A percentile compares a stretch with the other conserved stretches of the same genome.
phyloP scores from a whole-genome alignment of 2,329 filamentous ascomycete species.

The Xylariales sp. region DNA sequence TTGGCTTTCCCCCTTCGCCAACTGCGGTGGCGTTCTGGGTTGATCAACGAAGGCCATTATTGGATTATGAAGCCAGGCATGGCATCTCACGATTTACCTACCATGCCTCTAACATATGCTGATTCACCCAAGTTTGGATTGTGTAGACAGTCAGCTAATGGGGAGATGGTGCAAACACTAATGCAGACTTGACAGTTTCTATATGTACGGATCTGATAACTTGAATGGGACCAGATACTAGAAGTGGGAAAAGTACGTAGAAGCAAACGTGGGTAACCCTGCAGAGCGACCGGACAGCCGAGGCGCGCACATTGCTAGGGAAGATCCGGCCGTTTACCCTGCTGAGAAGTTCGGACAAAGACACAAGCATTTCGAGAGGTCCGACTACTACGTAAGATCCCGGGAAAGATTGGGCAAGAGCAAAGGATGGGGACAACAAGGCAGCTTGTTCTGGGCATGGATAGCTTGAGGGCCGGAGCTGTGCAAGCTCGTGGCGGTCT shows the following conservation, averaged over 20 bases:
- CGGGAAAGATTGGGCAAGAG: too few species aligned
- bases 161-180: slow-evolving; percentile 1
- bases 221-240: slow-evolving; percentile 6
- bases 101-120: slow-evolving; percentile 1
- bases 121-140: neutral
- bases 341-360: too few species aligned
- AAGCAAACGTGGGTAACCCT: too few species aligned
- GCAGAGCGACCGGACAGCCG: too few species aligned
- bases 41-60: slow-evolving; percentile 4
- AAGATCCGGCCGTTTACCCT: too few species aligned
- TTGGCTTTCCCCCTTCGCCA: neutral
- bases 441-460: too few species aligned
- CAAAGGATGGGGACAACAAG: too few species aligned
- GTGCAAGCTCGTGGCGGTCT: too few species aligned
- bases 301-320: too few species aligned
- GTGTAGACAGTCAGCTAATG: neutral
- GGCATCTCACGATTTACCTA: neutral
- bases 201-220: slow-evolving; percentile 6
- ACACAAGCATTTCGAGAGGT: too few species aligned
- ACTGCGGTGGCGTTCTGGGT: slow-evolving; percentile 1
- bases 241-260: slow-evolving; percentile 3
- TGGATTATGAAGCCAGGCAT: neutral
- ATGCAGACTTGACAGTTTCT: neutral
- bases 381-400: too few species aligned
- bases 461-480: too few species aligned